These are phyloP conservation scores for Cinnamomum chago DNA, from an alignment of 164 flowering plant genomes.

Conservation along the genomic window DNA sequence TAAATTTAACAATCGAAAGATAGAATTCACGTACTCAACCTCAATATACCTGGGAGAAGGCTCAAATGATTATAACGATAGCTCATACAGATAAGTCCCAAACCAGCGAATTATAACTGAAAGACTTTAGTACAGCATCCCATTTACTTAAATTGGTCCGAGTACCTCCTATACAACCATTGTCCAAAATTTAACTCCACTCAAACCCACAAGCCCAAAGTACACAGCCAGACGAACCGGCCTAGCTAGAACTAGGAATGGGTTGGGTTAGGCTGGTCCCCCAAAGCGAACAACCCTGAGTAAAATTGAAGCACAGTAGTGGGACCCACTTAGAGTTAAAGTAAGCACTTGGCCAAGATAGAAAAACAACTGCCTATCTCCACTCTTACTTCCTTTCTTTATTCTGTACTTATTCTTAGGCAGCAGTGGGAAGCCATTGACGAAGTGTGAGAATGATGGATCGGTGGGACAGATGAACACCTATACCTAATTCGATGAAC, in stretches of 20 bases:
- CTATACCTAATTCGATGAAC: slow-evolving; percentile 1
- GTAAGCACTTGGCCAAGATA: background rate
- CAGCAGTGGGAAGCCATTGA: background rate
- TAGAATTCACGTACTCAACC: accelerated
- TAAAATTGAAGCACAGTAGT: background rate
- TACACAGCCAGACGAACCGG: no score
- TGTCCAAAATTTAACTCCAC: no score
- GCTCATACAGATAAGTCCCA: accelerated
- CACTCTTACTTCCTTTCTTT: no score
- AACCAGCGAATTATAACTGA: no score
- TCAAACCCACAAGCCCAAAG: no score
- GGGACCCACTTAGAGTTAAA: background rate
- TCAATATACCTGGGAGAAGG: accelerated
- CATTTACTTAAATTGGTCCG: no score
- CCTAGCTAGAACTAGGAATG: no score
- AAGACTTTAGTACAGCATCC: no score
- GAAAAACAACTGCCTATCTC: background rate
- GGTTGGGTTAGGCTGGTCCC: no score
- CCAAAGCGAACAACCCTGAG: background rate
- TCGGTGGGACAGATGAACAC: background rate
- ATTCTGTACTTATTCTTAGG: background rate
- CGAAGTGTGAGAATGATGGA: background rate
- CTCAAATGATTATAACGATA: no score
- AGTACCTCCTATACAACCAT: no score
- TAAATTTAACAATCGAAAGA: no score